Evolutionary conservation across 2,329 filamentous ascomycete species (phyloP), one percentile per base, ranked within the genome.

Genomic region (Hypoxylon sp.): DNA sequence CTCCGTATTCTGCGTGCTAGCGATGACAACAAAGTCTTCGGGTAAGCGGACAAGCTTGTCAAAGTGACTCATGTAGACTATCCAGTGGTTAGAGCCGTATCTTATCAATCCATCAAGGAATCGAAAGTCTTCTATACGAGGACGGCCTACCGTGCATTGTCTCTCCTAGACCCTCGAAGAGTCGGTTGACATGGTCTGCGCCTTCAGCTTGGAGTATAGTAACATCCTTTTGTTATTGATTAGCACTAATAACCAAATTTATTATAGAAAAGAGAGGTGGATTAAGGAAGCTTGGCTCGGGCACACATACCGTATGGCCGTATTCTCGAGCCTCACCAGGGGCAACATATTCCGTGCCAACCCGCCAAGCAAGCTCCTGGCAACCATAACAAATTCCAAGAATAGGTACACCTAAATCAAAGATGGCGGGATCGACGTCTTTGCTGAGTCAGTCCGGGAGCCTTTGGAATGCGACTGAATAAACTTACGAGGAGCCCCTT

Each of bases 11-110:
- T 83, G 77, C 1, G 93, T 95, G 3, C 85, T 90, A 55, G 92
- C 94, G 73, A 97, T 88, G 14, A 86, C 89, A 65, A 87, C 81
- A 78, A 97, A 97, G 43, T 85, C 87, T 36, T 90, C 83, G 7
- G 94, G 94, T 41, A 97, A 84, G 60, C 86, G 82, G 41, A 86
- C 86, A 10, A 98, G 87, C 84, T 97, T 97, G 81, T 98, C 94
- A 64, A 90, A 90, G 79, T 98, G 95, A 72, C 88, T 92, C 94
- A 98, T 21, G 3, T 23, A 49, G 23, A 9, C n/a, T 21, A 9
- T 51, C 21, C 19, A 21, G 25, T 9, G 10, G 23, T 13, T 5
- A 28, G 49, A 19, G 11, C 36, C 41, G 2, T 21, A 43, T 43
- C 14, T 43, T n/a, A 21, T 21, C 19, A 21, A 21, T 5, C 38